A percentile compares a stretch with the other conserved stretches of the same genome.
Conservation (phyloP, 345 rosid species). For the Acer campestre region DNA sequence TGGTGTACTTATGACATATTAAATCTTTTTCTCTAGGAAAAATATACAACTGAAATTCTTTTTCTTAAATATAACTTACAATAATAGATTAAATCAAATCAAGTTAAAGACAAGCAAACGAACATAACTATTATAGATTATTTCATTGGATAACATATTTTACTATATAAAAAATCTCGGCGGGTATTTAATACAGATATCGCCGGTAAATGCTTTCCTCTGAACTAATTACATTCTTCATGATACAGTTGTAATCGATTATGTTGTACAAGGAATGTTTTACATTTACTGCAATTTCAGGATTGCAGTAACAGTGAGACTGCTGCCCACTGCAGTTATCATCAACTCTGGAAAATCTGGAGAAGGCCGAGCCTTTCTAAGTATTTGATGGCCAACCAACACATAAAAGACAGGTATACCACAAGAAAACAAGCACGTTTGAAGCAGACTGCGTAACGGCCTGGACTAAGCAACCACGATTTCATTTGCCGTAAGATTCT, state of each 20-base stretch:
- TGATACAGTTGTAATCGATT: background rate
- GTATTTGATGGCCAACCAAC: slow-evolving; percentile 63
- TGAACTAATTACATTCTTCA: background rate
- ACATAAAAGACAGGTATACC: slow-evolving; percentile 52
- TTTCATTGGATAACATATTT: no score
- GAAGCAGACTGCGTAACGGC: slow-evolving; percentile 21
- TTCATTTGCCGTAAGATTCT: slow-evolving; percentile 42
- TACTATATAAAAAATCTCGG: background rate
- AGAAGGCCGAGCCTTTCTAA: slow-evolving; percentile 53
- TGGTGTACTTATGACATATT: no score
- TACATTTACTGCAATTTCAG: slow-evolving; percentile 16
- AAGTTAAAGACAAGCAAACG: no score
- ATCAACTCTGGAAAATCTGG: slow-evolving; percentile 26
- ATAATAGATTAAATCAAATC: no score
- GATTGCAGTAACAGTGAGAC: slow-evolving; percentile 7
- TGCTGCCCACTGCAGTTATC: slow-evolving; percentile 21
- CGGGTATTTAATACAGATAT: background rate
- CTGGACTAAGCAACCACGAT: slow-evolving; percentile 29
- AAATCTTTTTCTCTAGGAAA: no score
- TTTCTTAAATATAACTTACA: no score
- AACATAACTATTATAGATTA: no score
- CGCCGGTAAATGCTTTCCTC: background rate
- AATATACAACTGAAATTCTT: no score
- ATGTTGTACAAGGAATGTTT: slow-evolving; percentile 12
- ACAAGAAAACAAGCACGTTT: slow-evolving; percentile 65